phyloP scores from a whole-genome alignment of 768 basidiomycete genomes.

The Pulveroboletus sp. region DNA sequence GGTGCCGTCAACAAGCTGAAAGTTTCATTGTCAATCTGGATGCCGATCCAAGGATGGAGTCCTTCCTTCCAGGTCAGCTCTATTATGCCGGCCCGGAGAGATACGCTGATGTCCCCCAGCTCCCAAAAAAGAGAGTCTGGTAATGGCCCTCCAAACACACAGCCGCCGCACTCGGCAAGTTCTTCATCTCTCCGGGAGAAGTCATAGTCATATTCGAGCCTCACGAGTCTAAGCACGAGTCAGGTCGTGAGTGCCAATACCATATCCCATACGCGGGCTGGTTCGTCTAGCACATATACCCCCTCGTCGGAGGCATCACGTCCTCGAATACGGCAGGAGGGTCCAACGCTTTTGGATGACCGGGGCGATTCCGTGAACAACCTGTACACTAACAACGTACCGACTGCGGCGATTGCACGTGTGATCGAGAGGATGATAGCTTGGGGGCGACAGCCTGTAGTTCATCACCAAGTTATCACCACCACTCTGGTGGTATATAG shows the following conservation, averaged over 20 bases:
- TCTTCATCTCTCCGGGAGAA: conserved; percentile 1
- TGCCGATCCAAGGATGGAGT: neutral
- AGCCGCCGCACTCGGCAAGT: neutral
- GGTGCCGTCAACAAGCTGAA: neutral
- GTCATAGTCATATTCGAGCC: neutral
- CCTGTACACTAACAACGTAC: conserved; percentile 13
- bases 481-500: neutral
- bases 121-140: neutral
- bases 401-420: conserved; percentile 13
- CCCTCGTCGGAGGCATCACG: neutral
- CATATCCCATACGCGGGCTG: neutral
- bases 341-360: conserved; percentile 14
- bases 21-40: neutral
- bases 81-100: neutral
- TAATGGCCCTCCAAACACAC: neutral
- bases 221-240: neutral
- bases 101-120: neutral
- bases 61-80: neutral
- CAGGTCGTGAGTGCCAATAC: neutral
- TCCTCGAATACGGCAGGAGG: conserved; percentile 4
- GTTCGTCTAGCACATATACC: neutral
- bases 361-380: conserved; percentile 19
- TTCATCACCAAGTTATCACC: conserved; percentile 15
- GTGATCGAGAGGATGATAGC: conserved; percentile 22
- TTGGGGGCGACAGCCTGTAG: conserved; percentile 5